phyloP scores from a whole-genome alignment of 345 rosid genomes.

The Carallia brachiata region DNA sequence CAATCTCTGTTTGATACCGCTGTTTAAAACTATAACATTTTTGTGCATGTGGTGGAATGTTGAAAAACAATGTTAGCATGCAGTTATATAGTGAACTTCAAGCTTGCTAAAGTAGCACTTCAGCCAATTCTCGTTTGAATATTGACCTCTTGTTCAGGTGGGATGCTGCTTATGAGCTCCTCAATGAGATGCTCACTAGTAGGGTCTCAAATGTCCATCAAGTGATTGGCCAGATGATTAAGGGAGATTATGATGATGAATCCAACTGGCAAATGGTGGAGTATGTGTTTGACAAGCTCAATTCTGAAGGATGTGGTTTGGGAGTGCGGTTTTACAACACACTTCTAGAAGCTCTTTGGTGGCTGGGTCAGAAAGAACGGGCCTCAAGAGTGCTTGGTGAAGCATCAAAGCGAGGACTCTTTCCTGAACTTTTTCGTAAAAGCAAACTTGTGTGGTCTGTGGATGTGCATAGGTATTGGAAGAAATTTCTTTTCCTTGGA shows the following conservation, averaged over 20 bases:
- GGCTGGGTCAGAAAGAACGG: conserved; percentile 86
- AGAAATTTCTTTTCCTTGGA: conserved; percentile 9
- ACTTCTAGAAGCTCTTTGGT: conserved; percentile 92
- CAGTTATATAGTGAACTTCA: background rate
- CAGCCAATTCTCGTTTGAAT: conserved; percentile 12
- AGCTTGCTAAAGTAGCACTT: background rate
- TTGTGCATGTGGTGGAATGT: background rate
- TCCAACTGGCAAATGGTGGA: conserved; percentile 96
- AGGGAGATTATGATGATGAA: conserved; percentile 82
- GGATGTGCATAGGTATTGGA: conserved; percentile 77
- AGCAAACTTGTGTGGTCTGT: conserved; percentile 85
- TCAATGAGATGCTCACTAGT: conserved; percentile 74
- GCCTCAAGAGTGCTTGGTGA: conserved; percentile 81
- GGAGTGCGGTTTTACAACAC: conserved; percentile 91
- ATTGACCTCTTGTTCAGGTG: conserved; percentile 46
- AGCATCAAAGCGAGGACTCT: conserved; percentile 79
- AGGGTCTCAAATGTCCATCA: conserved; percentile 80
- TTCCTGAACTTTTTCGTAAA: conserved; percentile 83
- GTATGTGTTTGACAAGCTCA: conserved; percentile 80
- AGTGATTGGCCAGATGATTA: conserved; percentile 89
- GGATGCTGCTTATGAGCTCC: conserved; percentile 69
- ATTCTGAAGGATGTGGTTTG: conserved; percentile 82
- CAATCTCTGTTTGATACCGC: background rate
- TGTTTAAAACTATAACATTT: background rate
- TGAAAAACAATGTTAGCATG: background rate